phyloP scores from a whole-genome alignment of 2,329 filamentous ascomycete genomes.

The Phaeosphaeriaceae sp. region DNA sequence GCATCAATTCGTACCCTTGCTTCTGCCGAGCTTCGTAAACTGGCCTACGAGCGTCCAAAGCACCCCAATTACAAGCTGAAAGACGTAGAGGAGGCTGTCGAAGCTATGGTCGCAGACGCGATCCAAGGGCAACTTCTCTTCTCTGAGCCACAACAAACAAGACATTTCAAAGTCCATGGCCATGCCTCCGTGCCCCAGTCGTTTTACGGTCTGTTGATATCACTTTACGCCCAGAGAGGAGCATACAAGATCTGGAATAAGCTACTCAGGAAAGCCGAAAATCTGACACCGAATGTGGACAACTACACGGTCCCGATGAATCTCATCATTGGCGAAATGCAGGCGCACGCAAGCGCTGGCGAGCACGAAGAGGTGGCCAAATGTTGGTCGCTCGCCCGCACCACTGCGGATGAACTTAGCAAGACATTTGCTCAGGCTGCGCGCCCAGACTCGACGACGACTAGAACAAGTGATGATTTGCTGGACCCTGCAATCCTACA shows the following conservation, averaged over 20 bases:
- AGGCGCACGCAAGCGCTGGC: conserved; percentile 64
- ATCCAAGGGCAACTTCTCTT: conserved; percentile 34
- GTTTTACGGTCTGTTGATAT: conserved; percentile 64
- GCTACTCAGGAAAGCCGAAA: conserved; percentile 30
- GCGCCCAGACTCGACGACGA: conserved; percentile 40
- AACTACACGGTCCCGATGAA: conserved; percentile 42
- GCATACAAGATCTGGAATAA: conserved; percentile 52
- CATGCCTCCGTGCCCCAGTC: conserved; percentile 56
- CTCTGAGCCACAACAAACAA: conserved; percentile 31
- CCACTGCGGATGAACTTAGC: conserved; percentile 55
- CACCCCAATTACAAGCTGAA: conserved; percentile 22
- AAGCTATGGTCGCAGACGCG: conserved; percentile 34
- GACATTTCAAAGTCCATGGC: conserved; percentile 32
- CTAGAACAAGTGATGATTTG: conserved; percentile 23
- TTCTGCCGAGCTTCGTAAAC: not conserved
- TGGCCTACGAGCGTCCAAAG: not conserved
- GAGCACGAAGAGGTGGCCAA: conserved; percentile 67
- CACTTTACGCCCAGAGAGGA: conserved; percentile 58
- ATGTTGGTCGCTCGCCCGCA: conserved; percentile 70
- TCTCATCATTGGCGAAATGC: conserved; percentile 68
- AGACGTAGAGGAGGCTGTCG: conserved; percentile 35
- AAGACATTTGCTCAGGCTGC: conserved; percentile 41
- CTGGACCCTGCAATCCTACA: conserved; percentile 27
- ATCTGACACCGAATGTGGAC: conserved; percentile 17
- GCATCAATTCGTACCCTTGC: conserved; percentile 41